phyloP scores from a whole-genome alignment of 768 basidiomycete genomes.

The Rubroboletus satanas region DNA sequence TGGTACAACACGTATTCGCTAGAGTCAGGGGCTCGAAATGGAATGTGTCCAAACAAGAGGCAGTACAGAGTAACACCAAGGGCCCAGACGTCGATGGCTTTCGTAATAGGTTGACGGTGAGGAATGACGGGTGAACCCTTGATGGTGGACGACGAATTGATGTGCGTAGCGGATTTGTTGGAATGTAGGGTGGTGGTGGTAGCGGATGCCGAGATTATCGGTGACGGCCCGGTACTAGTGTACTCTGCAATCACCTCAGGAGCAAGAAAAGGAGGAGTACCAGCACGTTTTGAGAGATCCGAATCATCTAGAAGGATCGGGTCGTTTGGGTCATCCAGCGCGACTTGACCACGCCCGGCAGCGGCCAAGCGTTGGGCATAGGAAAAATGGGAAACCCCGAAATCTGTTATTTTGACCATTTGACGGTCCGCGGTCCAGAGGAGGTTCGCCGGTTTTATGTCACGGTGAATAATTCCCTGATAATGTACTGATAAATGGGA shows the following conservation, averaged over 20 bases:
- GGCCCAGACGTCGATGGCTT: slow-evolving; percentile 97
- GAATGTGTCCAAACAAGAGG: slow-evolving; percentile 82
- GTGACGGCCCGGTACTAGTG: slow-evolving; percentile 34
- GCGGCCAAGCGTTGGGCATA: slow-evolving; percentile 78
- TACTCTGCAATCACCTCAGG: slow-evolving; percentile 88
- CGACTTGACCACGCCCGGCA: slow-evolving; percentile 40
- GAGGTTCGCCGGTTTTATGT: slow-evolving; percentile 98
- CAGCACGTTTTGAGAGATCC: slow-evolving; percentile 86
- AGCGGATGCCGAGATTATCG: slow-evolving; percentile 30
- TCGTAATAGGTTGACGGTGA: slow-evolving; percentile 62
- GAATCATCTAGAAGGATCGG: slow-evolving; percentile 77
- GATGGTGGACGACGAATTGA: slow-evolving; percentile 29
- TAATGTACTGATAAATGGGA: slow-evolving; percentile 68
- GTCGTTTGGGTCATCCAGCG: slow-evolving; percentile 48
- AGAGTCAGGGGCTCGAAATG: slow-evolving; percentile 58
- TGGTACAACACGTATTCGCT: slow-evolving; percentile 77
- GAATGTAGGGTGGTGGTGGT: slow-evolving; percentile 31
- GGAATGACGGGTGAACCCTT: slow-evolving; percentile 22
- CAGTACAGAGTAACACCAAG: slow-evolving; percentile 95
- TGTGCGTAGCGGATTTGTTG: slow-evolving; percentile 27
- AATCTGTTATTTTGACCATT: slow-evolving; percentile 95
- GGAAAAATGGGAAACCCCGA: slow-evolving; percentile 96
- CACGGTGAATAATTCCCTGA: slow-evolving; percentile 98
- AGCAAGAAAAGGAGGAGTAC: slow-evolving; percentile 93
- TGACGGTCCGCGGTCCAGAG: slow-evolving; percentile 84